Base-by-base conservation (phyloP, 2,329 filamentous ascomycete species). In the Hortaea werneckii region DNA sequence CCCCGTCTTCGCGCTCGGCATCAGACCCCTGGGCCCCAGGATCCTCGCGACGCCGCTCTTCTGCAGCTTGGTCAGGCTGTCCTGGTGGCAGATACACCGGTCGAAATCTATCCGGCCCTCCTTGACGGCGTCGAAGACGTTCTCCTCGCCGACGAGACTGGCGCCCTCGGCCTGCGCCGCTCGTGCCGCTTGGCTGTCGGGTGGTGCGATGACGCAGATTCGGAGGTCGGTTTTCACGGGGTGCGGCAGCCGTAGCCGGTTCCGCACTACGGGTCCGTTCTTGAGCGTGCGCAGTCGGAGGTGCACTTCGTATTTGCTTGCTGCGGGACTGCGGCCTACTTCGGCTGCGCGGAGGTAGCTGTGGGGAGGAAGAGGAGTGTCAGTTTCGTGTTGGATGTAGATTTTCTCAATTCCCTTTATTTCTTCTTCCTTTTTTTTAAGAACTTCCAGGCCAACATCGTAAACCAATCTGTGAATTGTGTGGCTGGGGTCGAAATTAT, bases 281-380 rank as follows among this genome's bases (percentile, higher is more conserved):
- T 89, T 90, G 56, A 80, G 75, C 1, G 90, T 88, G 60, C 83
- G 83, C 52, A 98, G 71, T 60, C 84, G 88, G 57, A 98, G 71
- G 58, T 86, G 78, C 42, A 96, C 59, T 65, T 96, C 92, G 72
- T 98, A 98, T 66, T 95, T 96, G 55, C 81, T 74, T 8, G 74
- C 72, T 2, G 76, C 74, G 3, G 86, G 83, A 41, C 82, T 77
- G 44, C 79, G 79, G 60, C 92, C 90, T 57, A 95, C 89, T 77
- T 98, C 92, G 60, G 84, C 82, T 41, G 92, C 90, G 59, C 87
- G 86, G 54, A 98, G 79, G 64, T 95, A 92, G 63, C 88, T 95
- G 55, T 20, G 20, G 20, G 28, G 48, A 42, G 35, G 20, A 9
- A 11, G n/a, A 11, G 27, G n/a, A 11, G 27, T 42, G 13, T 11